Evolutionary conservation across 768 basidiomycete species (phyloP).

Genomic region (Suillus weaverae): DNA sequence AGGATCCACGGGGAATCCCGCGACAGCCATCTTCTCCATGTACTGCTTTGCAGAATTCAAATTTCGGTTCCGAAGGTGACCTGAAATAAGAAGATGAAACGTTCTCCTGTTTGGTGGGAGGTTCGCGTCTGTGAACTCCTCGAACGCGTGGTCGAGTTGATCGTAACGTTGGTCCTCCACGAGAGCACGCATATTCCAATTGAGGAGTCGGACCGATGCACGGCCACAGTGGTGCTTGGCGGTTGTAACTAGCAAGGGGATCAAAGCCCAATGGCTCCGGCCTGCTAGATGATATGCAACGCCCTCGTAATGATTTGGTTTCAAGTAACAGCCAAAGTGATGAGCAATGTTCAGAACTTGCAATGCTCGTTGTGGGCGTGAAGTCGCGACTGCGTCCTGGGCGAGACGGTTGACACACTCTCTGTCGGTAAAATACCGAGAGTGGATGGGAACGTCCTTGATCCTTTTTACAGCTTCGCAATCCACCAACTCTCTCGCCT

Average conservation of each 20-base stretch:
- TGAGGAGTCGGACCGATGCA: conserved; percentile 57
- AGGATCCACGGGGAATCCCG: conserved; percentile 53
- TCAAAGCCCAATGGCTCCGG: conserved; percentile 47
- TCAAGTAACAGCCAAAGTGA: conserved; percentile 48
- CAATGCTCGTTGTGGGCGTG: conserved; percentile 42
- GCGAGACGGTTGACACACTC: conserved; percentile 36
- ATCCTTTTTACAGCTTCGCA: conserved; percentile 13
- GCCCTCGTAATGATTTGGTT: conserved; percentile 58
- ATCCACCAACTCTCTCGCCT: conserved; percentile 13
- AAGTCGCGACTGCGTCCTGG: conserved; percentile 31
- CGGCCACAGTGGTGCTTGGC: conserved; percentile 50
- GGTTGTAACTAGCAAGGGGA: conserved; percentile 49
- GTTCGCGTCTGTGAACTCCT: conserved; percentile 48
- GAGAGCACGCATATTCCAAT: conserved; percentile 68
- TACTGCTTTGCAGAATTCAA: conserved; percentile 52
- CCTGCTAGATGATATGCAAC: conserved; percentile 51
- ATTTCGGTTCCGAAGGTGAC: conserved; percentile 68
- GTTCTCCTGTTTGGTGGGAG: conserved; percentile 59
- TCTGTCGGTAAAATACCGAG: conserved; percentile 32
- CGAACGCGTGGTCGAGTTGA: conserved; percentile 44
- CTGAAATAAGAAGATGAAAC: conserved; percentile 67
- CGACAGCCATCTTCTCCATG: conserved; percentile 56
- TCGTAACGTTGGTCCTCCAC: conserved; percentile 54
- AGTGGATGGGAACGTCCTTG: conserved; percentile 22
- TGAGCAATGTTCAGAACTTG: conserved; percentile 49